Percentiles rank a stretch among this genome's conserved stretches.
phyloP scores from a whole-genome alignment of 345 rosid species.

The Salix exigua region DNA sequence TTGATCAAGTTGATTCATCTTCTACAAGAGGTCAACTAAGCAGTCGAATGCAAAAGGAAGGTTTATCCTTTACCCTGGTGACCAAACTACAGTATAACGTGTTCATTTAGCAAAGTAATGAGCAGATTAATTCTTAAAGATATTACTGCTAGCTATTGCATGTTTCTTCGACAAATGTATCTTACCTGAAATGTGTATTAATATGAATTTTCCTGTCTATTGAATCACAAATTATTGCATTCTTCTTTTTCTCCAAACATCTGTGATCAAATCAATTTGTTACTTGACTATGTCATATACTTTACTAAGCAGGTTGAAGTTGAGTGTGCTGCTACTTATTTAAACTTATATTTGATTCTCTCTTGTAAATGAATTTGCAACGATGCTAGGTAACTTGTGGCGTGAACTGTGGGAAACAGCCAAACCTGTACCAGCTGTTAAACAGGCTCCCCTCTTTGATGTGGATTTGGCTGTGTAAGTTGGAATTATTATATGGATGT shows the following conservation, averaged over 20 bases:
- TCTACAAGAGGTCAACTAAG: slow-evolving; percentile 75
- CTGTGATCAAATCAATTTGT: no score
- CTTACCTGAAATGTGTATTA: no score
- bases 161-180: no score
- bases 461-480: slow-evolving; percentile 97
- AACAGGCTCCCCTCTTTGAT: slow-evolving; percentile 84
- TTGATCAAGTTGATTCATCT: slow-evolving; percentile 39
- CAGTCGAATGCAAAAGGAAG: slow-evolving; percentile 94
- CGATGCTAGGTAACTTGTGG: slow-evolving; percentile 83
- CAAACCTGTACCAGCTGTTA: slow-evolving; percentile 82
- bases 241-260: no score
- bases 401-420: slow-evolving; percentile 91
- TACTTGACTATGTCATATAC: no score
- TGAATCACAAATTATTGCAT: no score
- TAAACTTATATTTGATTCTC: slow-evolving; percentile 1
- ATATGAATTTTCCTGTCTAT: no score
- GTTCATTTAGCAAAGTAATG: no score
- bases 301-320: background rate
- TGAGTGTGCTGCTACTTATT: background rate
- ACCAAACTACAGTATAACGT: background rate
- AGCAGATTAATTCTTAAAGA: no score
- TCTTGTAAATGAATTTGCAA: slow-evolving; percentile 4
- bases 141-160: no score
- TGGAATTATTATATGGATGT: slow-evolving; percentile 7
- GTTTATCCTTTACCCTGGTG: slow-evolving; percentile 29